Evolutionary conservation across 2,329 filamentous ascomycete species (phyloP), one percentile per base, ranked within the genome.

Genomic region (Fusarium xyrophilum): DNA sequence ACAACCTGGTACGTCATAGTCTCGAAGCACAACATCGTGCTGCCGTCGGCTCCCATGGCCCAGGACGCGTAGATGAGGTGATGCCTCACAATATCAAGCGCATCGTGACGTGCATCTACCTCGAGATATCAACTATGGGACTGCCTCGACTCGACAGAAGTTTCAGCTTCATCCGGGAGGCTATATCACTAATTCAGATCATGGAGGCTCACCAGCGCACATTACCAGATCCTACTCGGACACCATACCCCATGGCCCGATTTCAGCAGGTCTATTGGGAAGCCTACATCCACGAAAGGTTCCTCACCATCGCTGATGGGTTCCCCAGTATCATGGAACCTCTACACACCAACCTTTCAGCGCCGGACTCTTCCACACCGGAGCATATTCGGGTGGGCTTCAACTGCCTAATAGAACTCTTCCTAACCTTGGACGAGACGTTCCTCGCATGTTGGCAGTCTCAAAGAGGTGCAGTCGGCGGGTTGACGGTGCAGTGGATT

Each of bases 221-320:
- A 27, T 59, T 68, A 35, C 62, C 57, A 39, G 66, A 68, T 28
- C 56, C 61, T 44, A 57, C 36, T 47, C 68, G 44, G 54, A 63
- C 17, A 42, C 59, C 43, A n/a, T 65, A 61, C 6, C 55, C 68
- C 9, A 68, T 64, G 30, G 67, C 65, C 23, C 63, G 71, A 9
- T 67, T 71, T 25, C 83, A 85, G 64, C 78, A 85, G 6, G 73
- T 86, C 2, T 86, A 87, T 72, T 87, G 85, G 84, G 81, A 85
- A 65, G 81, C 81, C 15, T 87, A 83, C 67, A 84, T 87, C 33
- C 84, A 87, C 62, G 85, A 87, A 70, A 81, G 86, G 19, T 87
- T 87, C 70, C 70, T 85, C n/a, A 82, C 82, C 35, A 82, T 87
- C 28, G 76, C 83, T 7, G 81, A 84, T 39, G 84, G 84, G 43